Evolutionary conservation across 768 basidiomycete species (phyloP).

Genomic region (Termitomyces sp.): DNA sequence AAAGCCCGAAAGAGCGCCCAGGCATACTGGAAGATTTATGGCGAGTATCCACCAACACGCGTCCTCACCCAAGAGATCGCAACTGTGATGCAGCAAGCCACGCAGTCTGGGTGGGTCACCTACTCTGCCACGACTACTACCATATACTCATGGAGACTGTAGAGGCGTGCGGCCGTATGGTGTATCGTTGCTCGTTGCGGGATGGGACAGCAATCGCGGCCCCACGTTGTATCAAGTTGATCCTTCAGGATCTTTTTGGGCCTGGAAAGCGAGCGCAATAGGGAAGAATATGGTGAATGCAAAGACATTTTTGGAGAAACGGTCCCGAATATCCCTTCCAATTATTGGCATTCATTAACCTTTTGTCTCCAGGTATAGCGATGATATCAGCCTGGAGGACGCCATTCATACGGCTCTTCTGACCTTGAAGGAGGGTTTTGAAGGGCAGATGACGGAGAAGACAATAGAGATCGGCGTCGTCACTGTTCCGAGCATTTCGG

Average conservation of each 20-base stretch:
- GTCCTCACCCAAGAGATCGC: constrained; percentile 97
- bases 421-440: constrained; percentile 98
- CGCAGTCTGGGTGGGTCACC: constrained; percentile 86
- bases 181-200: constrained; percentile 94
- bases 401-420: constrained; percentile 98
- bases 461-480: constrained; percentile 99
- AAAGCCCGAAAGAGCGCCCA: constrained; percentile 98
- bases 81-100: constrained; percentile 98
- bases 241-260: constrained; percentile 99
- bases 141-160: constrained; percentile 25
- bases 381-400: constrained; percentile 97
- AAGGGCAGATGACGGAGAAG: constrained; percentile 99
- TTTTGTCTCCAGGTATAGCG: constrained; percentile 75
- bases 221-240: constrained; percentile 98
- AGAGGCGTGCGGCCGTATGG: constrained; percentile 99
- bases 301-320: constrained; percentile 98
- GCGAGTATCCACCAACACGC: constrained; percentile 96
- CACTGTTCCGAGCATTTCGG: constrained; percentile 75
- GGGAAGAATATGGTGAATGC: constrained; percentile 99
- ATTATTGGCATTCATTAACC: constrained; percentile 14
- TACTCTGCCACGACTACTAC: constrained; percentile 11
- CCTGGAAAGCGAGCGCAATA: constrained; percentile 99
- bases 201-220: constrained; percentile 93
- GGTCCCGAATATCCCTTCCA: constrained; percentile 36
- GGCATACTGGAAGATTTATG: constrained; percentile 99